These are phyloP conservation scores for Selaginella tamariscina DNA, from an alignment of 75 land plant genomes.

Conservation along the genomic window DNA sequence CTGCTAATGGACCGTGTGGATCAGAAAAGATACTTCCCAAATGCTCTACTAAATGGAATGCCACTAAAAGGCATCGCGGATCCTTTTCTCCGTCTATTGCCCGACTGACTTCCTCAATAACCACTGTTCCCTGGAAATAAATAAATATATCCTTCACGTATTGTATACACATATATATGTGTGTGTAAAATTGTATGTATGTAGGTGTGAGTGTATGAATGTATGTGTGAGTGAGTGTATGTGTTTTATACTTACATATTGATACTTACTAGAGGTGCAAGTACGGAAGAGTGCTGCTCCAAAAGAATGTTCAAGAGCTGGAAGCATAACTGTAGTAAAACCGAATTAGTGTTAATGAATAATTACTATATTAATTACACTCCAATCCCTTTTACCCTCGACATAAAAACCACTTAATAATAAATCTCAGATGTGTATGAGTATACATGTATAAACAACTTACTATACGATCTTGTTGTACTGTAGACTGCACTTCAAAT, in stretches of 20 bases:
- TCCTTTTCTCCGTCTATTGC: conserved; percentile 88
- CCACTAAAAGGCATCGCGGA: conserved; percentile 63
- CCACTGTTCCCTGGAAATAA: conserved; percentile 41
- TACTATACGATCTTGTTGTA: background rate
- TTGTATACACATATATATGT: background rate
- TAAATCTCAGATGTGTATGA: background rate
- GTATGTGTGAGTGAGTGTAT: background rate
- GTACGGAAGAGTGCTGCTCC: background rate
- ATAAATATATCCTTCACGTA: background rate
- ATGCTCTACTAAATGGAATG: conserved; percentile 49
- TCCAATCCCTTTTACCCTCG: no score
- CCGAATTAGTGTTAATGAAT: no score
- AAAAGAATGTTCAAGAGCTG: background rate
- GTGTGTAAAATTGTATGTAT: background rate
- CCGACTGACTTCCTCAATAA: conserved; percentile 54
- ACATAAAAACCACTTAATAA: no score
- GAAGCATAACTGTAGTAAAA: background rate
- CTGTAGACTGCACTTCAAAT: background rate
- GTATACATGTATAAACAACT: background rate
- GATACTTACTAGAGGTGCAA: background rate
- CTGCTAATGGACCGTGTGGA: conserved; percentile 43
- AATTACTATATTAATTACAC: no score
- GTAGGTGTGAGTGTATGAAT: no score
- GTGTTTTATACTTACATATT: background rate
- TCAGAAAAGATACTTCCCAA: conserved; percentile 47